Base-by-base conservation (phyloP, 1,284 basidiomycete species). In the Filobasidium uniguttulatum region DNA sequence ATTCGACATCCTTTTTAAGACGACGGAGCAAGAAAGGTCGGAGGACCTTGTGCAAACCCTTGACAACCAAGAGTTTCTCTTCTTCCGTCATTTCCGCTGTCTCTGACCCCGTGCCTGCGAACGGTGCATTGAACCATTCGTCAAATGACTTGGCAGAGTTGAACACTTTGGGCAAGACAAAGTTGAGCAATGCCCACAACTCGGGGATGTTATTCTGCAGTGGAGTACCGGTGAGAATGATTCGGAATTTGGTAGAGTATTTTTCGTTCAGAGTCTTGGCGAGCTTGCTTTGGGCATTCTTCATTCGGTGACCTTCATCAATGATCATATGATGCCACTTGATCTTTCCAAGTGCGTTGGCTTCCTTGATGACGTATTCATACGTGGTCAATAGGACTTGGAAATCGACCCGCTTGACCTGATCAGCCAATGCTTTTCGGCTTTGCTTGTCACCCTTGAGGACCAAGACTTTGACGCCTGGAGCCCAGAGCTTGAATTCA, bases 61-160 rank as follows among this genome's bases (percentile, higher is more conserved):
- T 83, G 67, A 99, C 94, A 63, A 99, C 90, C 50, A 98, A 83
- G 47, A 98, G 75, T 2, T 89, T 86, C 74, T 98, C 94, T 85
- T 98, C 94, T 84, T 98, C 94, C 72, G 94, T 97, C 73, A 98
- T 72, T 75, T 96, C 90, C 67, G 98, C 96, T 77, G 93, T 94
- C 71, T 98, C 93, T 47, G 61, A 62, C 30, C 94, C 93, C 15
- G 91, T 90, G 70, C 93, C 97, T 56, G 94, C 93, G 60, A 99
- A 99, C 0, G 94, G 94, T 2, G 93, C 96, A 72, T 98, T 98
- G 77, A 98, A 99, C 94, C 94, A 98, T 66, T 98, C 94, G 64
- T 98, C 94, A 65, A 99, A 98, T 41, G 90, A 94, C 70, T 97
- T 96, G 60, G 97, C 91, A 3, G 93, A 98, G 73, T 98, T 98